Evolutionary conservation across 2,329 filamentous ascomycete species (phyloP).

Genomic region (Hymenoscyphus albidus): DNA sequence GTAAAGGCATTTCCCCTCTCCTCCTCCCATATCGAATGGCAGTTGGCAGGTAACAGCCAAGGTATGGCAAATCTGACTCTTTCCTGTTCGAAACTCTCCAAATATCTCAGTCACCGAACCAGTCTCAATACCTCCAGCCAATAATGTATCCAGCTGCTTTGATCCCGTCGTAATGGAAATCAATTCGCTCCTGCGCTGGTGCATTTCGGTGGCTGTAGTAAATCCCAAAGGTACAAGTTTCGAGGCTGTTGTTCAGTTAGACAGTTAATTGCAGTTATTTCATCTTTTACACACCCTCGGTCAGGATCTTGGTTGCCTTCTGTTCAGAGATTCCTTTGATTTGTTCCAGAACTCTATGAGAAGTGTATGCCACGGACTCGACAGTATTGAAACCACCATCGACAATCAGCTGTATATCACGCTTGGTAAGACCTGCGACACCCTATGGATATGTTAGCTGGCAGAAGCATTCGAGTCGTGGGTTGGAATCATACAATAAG

Average conservation of each 20-base stretch:
- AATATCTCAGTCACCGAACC: constrained; percentile 98
- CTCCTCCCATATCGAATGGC: constrained; percentile 97
- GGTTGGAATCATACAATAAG: constrained; percentile 64
- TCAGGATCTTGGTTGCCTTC: constrained; percentile 87
- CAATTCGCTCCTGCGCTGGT: constrained; percentile 89
- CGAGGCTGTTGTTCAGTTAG: constrained; percentile 55
- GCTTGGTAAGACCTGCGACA: constrained; percentile 81
- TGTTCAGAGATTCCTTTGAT: constrained; percentile 98
- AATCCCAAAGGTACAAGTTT: constrained; percentile 99
- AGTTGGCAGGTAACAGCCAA: constrained; percentile 97
- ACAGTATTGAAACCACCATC: constrained; percentile 95
- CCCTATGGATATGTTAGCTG: constrained; percentile 54
- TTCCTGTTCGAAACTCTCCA: constrained; percentile 95
- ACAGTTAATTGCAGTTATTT: constrained; percentile 4
- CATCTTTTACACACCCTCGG: constrained; percentile 61
- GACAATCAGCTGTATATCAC: constrained; percentile 88
- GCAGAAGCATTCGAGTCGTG: neutral
- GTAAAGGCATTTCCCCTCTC: constrained; percentile 96
- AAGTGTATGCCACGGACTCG: constrained; percentile 89
- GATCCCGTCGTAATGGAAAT: constrained; percentile 98
- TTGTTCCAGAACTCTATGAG: constrained; percentile 79
- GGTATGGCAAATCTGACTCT: constrained; percentile 97
- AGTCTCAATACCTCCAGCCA: constrained; percentile 93
- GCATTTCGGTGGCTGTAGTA: constrained; percentile 98
- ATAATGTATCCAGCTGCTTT: constrained; percentile 91